phyloP scores from a whole-genome alignment of 2,329 filamentous ascomycete species.

The Aspergillus awamori region DNA sequence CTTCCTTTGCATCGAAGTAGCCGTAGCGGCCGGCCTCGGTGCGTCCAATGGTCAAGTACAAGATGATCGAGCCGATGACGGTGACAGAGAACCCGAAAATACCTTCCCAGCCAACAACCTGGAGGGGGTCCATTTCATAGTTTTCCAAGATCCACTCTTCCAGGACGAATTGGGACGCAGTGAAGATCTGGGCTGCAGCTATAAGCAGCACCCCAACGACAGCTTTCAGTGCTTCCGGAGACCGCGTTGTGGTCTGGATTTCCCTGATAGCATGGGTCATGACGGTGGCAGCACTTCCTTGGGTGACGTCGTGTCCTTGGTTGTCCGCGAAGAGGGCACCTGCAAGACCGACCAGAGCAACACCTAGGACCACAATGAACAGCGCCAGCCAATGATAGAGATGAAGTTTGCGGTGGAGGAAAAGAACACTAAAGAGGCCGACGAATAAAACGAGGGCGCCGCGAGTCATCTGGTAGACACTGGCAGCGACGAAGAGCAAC shows the following conservation, averaged over 20 bases:
- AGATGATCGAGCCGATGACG: constrained; percentile 72
- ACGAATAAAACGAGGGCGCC: constrained; percentile 95
- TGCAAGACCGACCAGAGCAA: constrained; percentile 85
- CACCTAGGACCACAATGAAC: constrained; percentile 82
- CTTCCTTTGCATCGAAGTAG: constrained; percentile 88
- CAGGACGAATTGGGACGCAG: constrained; percentile 91
- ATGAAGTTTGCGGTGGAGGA: constrained; percentile 76
- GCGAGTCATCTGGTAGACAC: constrained; percentile 98
- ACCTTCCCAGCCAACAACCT: constrained; percentile 95
- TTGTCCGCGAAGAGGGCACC: constrained; percentile 75
- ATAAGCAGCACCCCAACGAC: constrained; percentile 86
- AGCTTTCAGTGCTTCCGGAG: constrained; percentile 65
- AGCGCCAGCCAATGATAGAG: constrained; percentile 93
- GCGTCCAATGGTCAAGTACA: constrained; percentile 76
- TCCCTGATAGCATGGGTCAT: constrained; percentile 48
- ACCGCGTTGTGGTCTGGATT: constrained; percentile 45
- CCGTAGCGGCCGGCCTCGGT: constrained; percentile 75
- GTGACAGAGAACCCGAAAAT: constrained; percentile 86
- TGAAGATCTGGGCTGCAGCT: constrained; percentile 93
- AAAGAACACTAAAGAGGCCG: constrained; percentile 89
- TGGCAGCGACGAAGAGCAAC: constrained; percentile 87
- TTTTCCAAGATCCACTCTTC: constrained; percentile 90
- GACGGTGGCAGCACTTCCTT: constrained; percentile 30
- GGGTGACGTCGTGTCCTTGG: constrained; percentile 39
- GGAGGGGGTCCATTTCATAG: constrained; percentile 79